Base-by-base conservation (phyloP, 2,329 filamentous ascomycete species). In the Fusarium buharicum region DNA sequence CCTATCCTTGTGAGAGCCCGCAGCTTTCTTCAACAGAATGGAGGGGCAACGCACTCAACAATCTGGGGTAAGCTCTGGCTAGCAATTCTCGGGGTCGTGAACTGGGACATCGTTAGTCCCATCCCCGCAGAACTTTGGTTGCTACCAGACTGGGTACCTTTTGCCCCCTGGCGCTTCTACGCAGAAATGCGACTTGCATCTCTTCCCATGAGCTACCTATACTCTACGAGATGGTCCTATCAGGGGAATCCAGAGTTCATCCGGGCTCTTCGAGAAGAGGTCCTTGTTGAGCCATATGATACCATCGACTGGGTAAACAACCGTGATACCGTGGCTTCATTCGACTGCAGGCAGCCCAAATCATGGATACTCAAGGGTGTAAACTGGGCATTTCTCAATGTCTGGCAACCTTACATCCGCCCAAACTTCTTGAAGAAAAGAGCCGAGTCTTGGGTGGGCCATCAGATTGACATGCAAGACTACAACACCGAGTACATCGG, bases 61-160 rank as follows among this genome's bases (percentile, higher is more conserved):
- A 93, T 97, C 73, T 99, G 95, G 95, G 86, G 87, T 13, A 99
- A 99, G 73, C 94, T 95, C 75, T 97, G 93, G 92, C 82, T 98
- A 33, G 89, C 89, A 33, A 82, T 95, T 4, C 78, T 99, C 57
- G 93, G 93, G 11, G 85, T 97, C 4, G 87, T 87, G 73, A 81
- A 90, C 27, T 98, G 93, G 92, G 92, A 96, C 48, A 88, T 94
- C 56, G 93, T 98, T 67, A 98, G 97, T 70, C 95, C 95, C 1
- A 87, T 94, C 2, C 95, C 94, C 2, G 90, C 94, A 0, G 95
- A 99, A 78, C 75, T 97, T 44, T 99, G 95, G 94, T 81, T 96
- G 44, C 78, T 97, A 4, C 93, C 93, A 0, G 91, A 96, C 74
- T 96, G 92, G 92, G 83, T 91, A 3, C 93, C 93, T 1, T 83